Base-by-base conservation (phyloP, 306 rosid species). In the Astragalus membranaceus region DNA sequence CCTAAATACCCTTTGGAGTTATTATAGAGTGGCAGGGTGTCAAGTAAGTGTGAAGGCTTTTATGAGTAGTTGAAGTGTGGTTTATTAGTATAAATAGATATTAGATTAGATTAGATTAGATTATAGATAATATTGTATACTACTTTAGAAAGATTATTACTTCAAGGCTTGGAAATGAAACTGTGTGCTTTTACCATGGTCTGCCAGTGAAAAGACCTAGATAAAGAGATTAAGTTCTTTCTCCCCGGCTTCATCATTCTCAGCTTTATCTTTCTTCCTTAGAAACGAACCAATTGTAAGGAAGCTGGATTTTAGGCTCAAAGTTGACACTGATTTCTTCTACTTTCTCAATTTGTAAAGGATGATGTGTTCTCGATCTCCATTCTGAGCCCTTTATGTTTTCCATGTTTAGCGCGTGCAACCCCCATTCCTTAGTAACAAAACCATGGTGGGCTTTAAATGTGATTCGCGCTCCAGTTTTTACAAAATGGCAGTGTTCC, bases 401-500 rank as follows among this genome's bases (percentile, higher is more conserved):
- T 36, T 35, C 15, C 37, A 5, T 4, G 37, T 3, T 23, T 14
- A 70, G 11, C 32, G 43, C 5, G 12, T 7, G 46, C 2, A 70
- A 43, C 7, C 75, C 75, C 55, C 75, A 70, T 7, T 29, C 10
- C 8, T 15, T 42, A 4, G 55, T 2, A 7, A 41, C 3, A 4
- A 70, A 29, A 42, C 65, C 32, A 8, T n/a, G 42, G 32, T 4
- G 2, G 14, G 65, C 55, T 55, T 70, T 70, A 55, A 70, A 70
- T 30, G 55, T 26, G 55, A 70, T 70, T 2, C 8, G 30, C 0
- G 55, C 30, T 53, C 41, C 64, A 8, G 42, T 41, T 53, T 69
- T 52, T 13, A 69, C 64, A 69, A 69, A 69, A 55, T 54, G 74
- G 30, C 74, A 69, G 42, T 53, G 64, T 13, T 44, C 13, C 9